These are phyloP conservation scores for Phytophthora syringae DNA, from an alignment of 352 stramenopile genomes.

Conservation along the genomic window DNA sequence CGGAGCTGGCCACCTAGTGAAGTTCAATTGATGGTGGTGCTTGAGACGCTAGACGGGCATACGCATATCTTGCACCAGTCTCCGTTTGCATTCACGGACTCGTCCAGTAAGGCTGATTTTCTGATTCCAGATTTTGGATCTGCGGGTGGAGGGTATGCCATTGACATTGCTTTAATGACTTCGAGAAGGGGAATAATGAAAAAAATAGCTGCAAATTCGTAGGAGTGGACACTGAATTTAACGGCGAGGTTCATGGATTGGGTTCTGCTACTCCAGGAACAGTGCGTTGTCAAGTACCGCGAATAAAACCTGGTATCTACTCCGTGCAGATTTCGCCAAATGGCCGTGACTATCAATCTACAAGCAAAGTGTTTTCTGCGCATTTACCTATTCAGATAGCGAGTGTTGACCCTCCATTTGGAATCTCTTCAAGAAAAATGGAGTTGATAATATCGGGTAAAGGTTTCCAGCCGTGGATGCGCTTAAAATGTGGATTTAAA, in stretches of 20 bases:
- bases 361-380: conserved; percentile 25
- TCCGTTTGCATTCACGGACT: conserved; percentile 25
- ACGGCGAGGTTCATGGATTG: background rate
- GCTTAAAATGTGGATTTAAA: conserved; percentile 44
- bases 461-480: conserved; percentile 53
- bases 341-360: conserved; percentile 37
- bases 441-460: conserved; percentile 33
- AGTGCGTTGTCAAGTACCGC: conserved; percentile 32
- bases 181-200: conserved; percentile 15
- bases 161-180: conserved; percentile 24
- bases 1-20: conserved; percentile 6
- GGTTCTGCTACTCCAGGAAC: background rate
- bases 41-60: conserved; percentile 14
- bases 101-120: conserved; percentile 4
- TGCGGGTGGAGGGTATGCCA: conserved; percentile 27
- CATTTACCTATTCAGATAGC: conserved; percentile 33
- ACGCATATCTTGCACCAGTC: conserved; percentile 33
- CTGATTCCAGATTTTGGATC: conserved; percentile 40
- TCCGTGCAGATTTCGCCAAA: conserved; percentile 45
- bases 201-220: conserved; percentile 37
- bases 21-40: conserved; percentile 25
- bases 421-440: conserved; percentile 18
- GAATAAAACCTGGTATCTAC: conserved; percentile 34
- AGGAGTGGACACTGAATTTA: conserved; percentile 3
- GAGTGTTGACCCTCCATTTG: conserved; percentile 27